Evolutionary conservation across 2,329 filamentous ascomycete genomes (phyloP).

Genomic region (Epichloe brachyelytri): DNA sequence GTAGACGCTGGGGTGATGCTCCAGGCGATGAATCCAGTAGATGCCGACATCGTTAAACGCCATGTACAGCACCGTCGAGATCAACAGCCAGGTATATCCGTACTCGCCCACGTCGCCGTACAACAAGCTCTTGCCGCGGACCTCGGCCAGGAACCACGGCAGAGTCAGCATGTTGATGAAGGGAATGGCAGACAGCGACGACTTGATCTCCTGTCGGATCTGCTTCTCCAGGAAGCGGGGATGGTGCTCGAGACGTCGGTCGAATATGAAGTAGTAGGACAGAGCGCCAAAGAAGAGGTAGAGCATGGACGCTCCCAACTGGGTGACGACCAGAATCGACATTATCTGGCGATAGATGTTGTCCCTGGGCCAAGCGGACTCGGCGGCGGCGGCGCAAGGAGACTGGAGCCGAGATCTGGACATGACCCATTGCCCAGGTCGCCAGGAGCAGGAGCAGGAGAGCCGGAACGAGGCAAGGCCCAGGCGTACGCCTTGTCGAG

Average conservation of each 20-base stretch:
- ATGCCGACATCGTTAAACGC: slow-evolving; percentile 33
- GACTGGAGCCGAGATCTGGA: slow-evolving; percentile 5
- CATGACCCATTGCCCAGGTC: slow-evolving; percentile 6
- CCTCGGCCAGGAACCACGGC: slow-evolving; percentile 32
- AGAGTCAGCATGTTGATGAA: slow-evolving; percentile 31
- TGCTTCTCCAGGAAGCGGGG: slow-evolving; percentile 36
- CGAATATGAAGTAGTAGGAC: slow-evolving; percentile 57
- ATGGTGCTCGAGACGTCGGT: slow-evolving; percentile 31
- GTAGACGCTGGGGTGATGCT: slow-evolving; percentile 69
- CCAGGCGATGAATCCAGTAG: slow-evolving; percentile 80
- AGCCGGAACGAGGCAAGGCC: slow-evolving; percentile 17
- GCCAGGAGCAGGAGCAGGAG: background rate
- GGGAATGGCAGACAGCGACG: slow-evolving; percentile 29
- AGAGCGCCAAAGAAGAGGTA: slow-evolving; percentile 59
- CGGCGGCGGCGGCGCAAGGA: background rate
- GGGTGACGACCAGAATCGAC: slow-evolving; percentile 26
- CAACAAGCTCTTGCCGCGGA: slow-evolving; percentile 31
- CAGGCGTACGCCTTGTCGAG: slow-evolving; percentile 28
- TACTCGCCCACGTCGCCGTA: slow-evolving; percentile 27
- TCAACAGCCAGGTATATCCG: slow-evolving; percentile 25
- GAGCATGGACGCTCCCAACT: slow-evolving; percentile 22
- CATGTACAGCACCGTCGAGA: slow-evolving; percentile 27
- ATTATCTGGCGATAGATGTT: slow-evolving; percentile 26
- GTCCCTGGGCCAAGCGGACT: slow-evolving; percentile 26
- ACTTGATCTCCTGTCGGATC: slow-evolving; percentile 29